Conservation (phyloP, 73 alveolate genomes). For the Tetrahymena elliotti region DNA sequence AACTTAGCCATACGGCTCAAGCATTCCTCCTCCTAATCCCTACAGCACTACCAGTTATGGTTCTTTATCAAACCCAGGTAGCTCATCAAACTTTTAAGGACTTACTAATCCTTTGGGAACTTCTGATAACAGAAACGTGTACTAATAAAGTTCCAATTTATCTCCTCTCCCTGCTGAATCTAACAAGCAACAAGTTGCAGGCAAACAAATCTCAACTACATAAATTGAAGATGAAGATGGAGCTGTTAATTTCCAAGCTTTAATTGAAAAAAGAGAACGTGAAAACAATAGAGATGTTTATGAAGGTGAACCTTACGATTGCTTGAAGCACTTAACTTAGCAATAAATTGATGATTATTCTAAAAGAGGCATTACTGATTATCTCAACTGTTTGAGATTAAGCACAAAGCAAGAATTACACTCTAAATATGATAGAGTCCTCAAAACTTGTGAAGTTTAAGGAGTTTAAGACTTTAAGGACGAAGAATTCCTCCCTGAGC, state of each 20-base stretch:
- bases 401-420: neutral
- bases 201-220: neutral
- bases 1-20: neutral
- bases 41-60: neutral
- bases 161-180: neutral
- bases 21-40: neutral
- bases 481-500: neutral
- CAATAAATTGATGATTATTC: neutral
- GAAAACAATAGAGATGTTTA: neutral
- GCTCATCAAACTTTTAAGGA: neutral
- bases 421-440: neutral
- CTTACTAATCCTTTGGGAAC: neutral
- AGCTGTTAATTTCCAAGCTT: neutral
- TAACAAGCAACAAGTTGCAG: neutral
- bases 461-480: neutral
- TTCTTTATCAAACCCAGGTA: neutral
- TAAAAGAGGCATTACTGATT: neutral
- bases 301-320: neutral
- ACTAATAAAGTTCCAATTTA: neutral
- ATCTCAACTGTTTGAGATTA: neutral
- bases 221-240: neutral
- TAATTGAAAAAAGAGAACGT: neutral
- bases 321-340: neutral
- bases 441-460: neutral
- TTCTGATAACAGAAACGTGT: neutral